Evolutionary conservation across 768 basidiomycete species (phyloP).

Genomic region (Collybia sp.): DNA sequence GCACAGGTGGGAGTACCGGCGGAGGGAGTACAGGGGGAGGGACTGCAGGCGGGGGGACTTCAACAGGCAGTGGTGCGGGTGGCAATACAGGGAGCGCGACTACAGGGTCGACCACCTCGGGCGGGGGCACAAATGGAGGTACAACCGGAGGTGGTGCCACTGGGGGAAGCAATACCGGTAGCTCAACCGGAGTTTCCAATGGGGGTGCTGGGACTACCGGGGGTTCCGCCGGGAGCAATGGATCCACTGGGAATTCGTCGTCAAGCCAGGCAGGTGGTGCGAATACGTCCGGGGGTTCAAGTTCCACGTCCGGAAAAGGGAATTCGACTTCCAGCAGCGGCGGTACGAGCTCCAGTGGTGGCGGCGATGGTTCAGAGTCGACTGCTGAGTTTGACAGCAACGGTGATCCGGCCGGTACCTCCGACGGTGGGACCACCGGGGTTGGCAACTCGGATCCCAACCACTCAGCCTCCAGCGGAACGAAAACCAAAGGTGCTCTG

Average conservation of each 20-base stretch:
- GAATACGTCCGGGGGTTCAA: background rate
- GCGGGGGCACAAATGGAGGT: background rate
- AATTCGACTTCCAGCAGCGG: background rate
- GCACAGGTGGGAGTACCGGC: background rate
- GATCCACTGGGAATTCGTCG: background rate
- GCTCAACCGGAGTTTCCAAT: background rate
- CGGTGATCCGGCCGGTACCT: slow-evolving; percentile 2
- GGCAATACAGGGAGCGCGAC: background rate
- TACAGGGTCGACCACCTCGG: background rate
- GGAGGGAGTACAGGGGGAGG: background rate
- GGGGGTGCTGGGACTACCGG: background rate
- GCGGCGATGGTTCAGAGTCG: background rate
- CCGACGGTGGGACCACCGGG: too few species aligned
- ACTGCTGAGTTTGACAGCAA: slow-evolving; percentile 9
- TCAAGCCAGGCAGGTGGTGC: background rate
- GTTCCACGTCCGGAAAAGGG: background rate
- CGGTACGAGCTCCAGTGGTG: background rate
- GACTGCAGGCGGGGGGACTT: background rate
- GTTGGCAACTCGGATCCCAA: too few species aligned
- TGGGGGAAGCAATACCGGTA: background rate
- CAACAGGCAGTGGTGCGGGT: background rate
- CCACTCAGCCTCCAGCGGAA: too few species aligned
- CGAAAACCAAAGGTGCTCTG: background rate
- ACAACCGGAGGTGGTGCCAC: background rate
- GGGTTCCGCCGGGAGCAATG: background rate